Evolutionary conservation across 441 rosid genomes (phyloP), one percentile per base, ranked within the genome.

Genomic region (Pelargonium citronellum): DNA sequence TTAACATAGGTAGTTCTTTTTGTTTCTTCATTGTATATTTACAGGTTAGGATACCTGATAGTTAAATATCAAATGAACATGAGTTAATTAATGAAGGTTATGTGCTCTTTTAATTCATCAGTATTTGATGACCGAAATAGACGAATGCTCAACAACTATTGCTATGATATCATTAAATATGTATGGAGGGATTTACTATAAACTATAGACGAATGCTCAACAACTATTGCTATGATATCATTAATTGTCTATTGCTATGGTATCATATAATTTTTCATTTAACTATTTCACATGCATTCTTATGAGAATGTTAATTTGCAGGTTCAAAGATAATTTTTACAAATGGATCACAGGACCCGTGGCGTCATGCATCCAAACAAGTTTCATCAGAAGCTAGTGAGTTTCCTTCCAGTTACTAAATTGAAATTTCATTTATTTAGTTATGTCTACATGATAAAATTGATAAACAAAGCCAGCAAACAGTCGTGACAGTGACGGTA

Each of bases 321-420:
- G 97, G 88, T 51, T 85, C 99, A 24, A 94, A 84, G 79, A 90
- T 91, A 39, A 72, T 94, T 64, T 94, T 91, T 76, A 83, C 97
- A 49, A 94, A 94, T 68, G 99, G 99, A 66, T 94, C 99, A 66
- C 97, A 94, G 70, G 98, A 94, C 81, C 97, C 98, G 37, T 94
- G 96, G 98, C 98, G 97, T 19, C 98, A 87, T 79, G 99, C 99
- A 66, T 88, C 96, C 19, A 94, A 91, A 68, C 88, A 90, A 80
- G 79, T 70, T 64, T 94, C 99, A 69, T 88, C 99, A n/a, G 82
- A 87, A 41, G 95, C 80, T 4, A 58, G 99, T 94, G 83, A 83
- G 96, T 78, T 27, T 67, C 62, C 17, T 60, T 57, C 63, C 24
- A 51, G 22, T 67, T 30, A 46, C 27, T 8, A 27, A 27, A 27